These are phyloP conservation scores for Straminergon stramineum DNA, from an alignment of 225 moss, liverwort and hornwort species.

Conservation along the genomic window DNA sequence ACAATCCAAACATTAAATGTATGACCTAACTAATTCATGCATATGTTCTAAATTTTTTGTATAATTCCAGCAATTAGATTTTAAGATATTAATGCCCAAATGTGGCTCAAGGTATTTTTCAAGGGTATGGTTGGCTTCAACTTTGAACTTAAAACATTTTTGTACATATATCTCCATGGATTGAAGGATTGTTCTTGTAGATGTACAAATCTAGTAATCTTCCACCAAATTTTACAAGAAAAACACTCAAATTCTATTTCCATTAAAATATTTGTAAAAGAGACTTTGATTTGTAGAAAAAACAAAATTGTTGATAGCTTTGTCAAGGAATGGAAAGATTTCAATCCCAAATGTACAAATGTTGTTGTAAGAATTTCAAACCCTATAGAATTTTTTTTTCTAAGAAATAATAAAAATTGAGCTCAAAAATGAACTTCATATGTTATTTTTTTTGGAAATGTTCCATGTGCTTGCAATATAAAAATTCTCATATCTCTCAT, in stretches of 20 bases:
- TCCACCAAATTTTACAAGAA: not conserved
- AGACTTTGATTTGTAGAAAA: accelerated
- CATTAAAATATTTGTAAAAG: no score
- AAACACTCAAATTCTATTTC: not conserved
- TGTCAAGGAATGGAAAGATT: not conserved
- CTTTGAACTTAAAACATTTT: not conserved
- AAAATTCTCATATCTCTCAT: not conserved
- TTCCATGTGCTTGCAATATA: not conserved
- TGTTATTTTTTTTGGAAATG: accelerated
- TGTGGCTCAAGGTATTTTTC: not conserved
- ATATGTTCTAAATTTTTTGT: not conserved
- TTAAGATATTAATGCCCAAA: not conserved
- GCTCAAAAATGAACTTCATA: not conserved
- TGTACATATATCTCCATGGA: no score
- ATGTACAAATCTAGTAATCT: not conserved
- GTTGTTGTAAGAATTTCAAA: not conserved
- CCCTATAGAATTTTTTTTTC: not conserved
- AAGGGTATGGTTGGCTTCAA: not conserved
- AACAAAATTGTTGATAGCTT: not conserved
- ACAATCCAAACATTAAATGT: not conserved
- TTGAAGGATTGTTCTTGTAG: not conserved
- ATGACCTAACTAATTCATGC: not conserved
- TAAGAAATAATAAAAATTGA: not conserved
- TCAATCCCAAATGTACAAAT: not conserved
- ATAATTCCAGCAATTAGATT: not conserved